Base-by-base conservation (phyloP, 2,329 filamentous ascomycete species). In the Coniella vitis region DNA sequence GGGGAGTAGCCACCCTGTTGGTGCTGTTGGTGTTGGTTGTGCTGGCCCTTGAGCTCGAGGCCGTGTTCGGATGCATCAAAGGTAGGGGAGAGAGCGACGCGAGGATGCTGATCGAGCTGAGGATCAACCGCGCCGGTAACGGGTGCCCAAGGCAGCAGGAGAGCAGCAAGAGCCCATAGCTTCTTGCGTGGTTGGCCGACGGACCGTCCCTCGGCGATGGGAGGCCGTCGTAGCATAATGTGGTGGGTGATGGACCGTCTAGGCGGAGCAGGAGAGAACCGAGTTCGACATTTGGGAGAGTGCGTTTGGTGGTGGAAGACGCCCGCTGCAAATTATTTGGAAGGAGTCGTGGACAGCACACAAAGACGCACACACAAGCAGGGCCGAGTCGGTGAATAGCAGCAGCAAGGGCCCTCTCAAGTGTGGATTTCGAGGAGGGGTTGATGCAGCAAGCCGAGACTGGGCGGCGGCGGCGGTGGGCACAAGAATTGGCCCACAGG, bases 171-270 rank as follows among this genome's bases (percentile, higher is more conserved):
- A 62, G 73, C 71, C 62, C 73, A 61, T 64, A 70, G 55, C 47
- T 65, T 58, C 54, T 57, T 62, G 57, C 63, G 61, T 63, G 64
- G 61, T 48, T 63, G 62, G 56, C 60, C 61, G 60, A 63, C 61
- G 70, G 68, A 65, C 71, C 72, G 68, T 65, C 69, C 69, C 65
- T 73, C 70, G 67, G 71, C 70, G 44, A 21, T 20, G 66, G 73
- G 70, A 69, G 75, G 74, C 73, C 74, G 74, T 73, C 73, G 77
- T 69, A 74, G 65, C 75, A 78, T 80, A 55, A 60, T 73, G 69
- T 54, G 34, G 45, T 47, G 5, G 25, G 25, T 29, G 43, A 42
- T 46, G 32, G 21, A 19, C 41, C 45, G 45, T 51, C 49, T 54
- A 51, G 38, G 31, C 38, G 49, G 31, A 38, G 44, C 31, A 31